phyloP scores from a whole-genome alignment of 2,329 filamentous ascomycete genomes.

The Penicillium sp. region DNA sequence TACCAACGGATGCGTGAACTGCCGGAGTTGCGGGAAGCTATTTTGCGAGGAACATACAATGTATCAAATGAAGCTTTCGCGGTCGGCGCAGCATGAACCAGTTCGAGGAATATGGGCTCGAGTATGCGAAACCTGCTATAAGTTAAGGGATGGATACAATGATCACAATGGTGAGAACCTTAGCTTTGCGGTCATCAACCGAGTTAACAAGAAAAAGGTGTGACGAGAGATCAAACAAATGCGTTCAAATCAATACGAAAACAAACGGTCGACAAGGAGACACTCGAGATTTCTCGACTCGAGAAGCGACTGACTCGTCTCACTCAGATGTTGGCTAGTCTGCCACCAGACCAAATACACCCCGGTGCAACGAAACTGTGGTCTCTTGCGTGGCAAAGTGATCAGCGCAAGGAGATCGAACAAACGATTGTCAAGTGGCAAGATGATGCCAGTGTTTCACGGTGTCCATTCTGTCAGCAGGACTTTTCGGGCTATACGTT shows the following conservation, averaged over 20 bases:
- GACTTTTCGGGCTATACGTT: conserved; percentile 93
- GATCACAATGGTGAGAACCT: conserved; percentile 63
- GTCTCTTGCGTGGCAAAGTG: conserved; percentile 64
- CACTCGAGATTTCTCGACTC: conserved; percentile 80
- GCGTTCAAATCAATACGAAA: conserved; percentile 68
- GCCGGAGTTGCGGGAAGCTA: conserved; percentile 82
- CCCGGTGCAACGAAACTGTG: conserved; percentile 48
- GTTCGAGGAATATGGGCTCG: conserved; percentile 87
- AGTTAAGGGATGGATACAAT: conserved; percentile 92
- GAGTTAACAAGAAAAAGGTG: conserved; percentile 41
- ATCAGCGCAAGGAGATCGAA: conserved; percentile 74
- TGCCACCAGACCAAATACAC: conserved; percentile 62
- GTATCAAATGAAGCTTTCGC: conserved; percentile 98
- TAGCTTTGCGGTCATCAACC: background rate
- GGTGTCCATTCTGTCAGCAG: conserved; percentile 93
- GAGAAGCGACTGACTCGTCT: conserved; percentile 90
- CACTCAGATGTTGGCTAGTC: conserved; percentile 74
- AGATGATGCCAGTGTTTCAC: conserved; percentile 73
- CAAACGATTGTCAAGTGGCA: conserved; percentile 95
- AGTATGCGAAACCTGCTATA: conserved; percentile 99
- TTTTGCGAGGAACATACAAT: conserved; percentile 98
- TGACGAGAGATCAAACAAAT: conserved; percentile 67
- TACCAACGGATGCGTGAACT: conserved; percentile 82
- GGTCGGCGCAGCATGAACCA: conserved; percentile 84
- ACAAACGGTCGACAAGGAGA: conserved; percentile 75